These are phyloP conservation scores for Hortiboletus campestris DNA, from an alignment of 768 basidiomycete species.

Conservation along the genomic window DNA sequence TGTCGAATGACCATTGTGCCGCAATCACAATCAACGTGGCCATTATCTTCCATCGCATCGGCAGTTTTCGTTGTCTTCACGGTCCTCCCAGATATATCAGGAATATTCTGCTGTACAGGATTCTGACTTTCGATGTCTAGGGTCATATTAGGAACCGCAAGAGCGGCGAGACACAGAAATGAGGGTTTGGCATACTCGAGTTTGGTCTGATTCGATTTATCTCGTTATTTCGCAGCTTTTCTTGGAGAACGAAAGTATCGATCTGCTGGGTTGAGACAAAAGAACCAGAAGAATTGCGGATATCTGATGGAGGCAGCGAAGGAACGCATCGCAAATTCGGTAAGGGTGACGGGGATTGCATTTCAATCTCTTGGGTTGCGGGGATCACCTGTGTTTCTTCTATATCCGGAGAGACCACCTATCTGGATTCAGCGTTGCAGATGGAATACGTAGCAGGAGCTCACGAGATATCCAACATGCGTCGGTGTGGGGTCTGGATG, in stretches of 20 bases:
- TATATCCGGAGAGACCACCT: constrained; percentile 30
- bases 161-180: constrained; percentile 18
- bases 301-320: constrained; percentile 31
- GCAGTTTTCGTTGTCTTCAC: constrained; percentile 9
- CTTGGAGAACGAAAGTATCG: constrained; percentile 41
- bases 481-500: constrained; percentile 49
- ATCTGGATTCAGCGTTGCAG: constrained; percentile 1
- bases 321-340: constrained; percentile 5
- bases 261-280: constrained; percentile 27
- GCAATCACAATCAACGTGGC: constrained; percentile 66
- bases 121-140: constrained; percentile 36
- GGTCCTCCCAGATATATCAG: neutral
- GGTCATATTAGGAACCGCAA: neutral
- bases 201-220: constrained; percentile 27
- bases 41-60: constrained; percentile 30
- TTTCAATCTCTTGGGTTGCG: constrained; percentile 31
- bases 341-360: constrained; percentile 24
- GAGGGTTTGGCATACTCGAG: constrained; percentile 46
- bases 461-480: constrained; percentile 56
- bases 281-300: constrained; percentile 16
- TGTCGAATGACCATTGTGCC: constrained; percentile 45
- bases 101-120: constrained; percentile 10
- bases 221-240: constrained; percentile 22
- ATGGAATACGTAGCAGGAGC: constrained; percentile 9
- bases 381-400: constrained; percentile 53